These are phyloP conservation scores for Cutaneotrichosporon cyanovorans DNA, from an alignment of 1,284 basidiomycete genomes.

Conservation along the genomic window DNA sequence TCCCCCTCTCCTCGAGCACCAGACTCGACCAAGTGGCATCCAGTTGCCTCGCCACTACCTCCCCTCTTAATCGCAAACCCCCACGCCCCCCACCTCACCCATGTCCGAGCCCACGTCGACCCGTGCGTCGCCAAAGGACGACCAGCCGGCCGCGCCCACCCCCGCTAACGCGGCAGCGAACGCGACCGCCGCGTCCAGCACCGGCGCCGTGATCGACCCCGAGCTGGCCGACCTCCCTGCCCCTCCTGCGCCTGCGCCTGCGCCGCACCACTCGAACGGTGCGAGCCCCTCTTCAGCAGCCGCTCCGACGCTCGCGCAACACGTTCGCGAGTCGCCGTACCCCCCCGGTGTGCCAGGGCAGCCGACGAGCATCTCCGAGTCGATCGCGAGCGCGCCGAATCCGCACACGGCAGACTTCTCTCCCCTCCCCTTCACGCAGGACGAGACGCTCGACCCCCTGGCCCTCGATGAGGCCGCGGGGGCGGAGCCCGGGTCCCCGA, in stretches of 20 bases:
- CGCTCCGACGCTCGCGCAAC: neutral
- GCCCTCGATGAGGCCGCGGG: slow-evolving; percentile 23
- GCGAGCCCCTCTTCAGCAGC: slow-evolving; percentile 1
- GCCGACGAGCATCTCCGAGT: slow-evolving; percentile 32
- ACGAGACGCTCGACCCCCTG: slow-evolving; percentile 27
- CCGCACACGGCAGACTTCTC: slow-evolving; percentile 38
- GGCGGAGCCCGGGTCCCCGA: slow-evolving; percentile 38
- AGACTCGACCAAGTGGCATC: neutral
- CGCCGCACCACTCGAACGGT: slow-evolving; percentile 20
- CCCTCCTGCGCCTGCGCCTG: too few species aligned
- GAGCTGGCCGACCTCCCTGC: slow-evolving; percentile 31
- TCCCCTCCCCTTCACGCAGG: slow-evolving; percentile 24
- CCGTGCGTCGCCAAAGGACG: slow-evolving; percentile 10
- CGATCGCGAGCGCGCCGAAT: slow-evolving; percentile 36
- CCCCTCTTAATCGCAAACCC: too few species aligned
- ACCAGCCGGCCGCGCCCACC: neutral
- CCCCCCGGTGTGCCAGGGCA: slow-evolving; percentile 16
- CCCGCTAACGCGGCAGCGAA: neutral
- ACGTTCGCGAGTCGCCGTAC: slow-evolving; percentile 10
- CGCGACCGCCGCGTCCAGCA: neutral
- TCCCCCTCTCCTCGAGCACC: too few species aligned
- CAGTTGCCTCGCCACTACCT: neutral
- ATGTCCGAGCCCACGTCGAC: slow-evolving; percentile 9
- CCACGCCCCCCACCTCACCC: too few species aligned
- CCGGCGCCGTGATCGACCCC: slow-evolving; percentile 24